These are phyloP conservation scores for Leccinum pachyderme DNA, from an alignment of 1,284 basidiomycete genomes.

Conservation along the genomic window DNA sequence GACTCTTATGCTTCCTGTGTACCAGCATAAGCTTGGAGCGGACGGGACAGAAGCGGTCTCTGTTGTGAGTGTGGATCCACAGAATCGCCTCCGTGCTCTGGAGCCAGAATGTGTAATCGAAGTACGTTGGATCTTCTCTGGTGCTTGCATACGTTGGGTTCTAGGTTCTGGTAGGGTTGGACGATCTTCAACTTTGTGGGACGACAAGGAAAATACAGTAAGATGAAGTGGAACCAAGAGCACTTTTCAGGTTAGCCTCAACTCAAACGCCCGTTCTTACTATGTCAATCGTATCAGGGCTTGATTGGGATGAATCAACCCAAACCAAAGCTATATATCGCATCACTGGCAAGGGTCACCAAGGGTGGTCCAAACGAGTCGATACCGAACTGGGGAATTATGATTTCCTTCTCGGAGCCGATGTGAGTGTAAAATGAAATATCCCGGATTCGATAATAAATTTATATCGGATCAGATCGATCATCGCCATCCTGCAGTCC, in stretches of 20 bases:
- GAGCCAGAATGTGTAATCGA: conserved; percentile 71
- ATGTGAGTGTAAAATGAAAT: conserved; percentile 43
- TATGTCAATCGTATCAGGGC: conserved; percentile 43
- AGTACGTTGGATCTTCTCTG: conserved; percentile 36
- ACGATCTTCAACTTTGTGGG: conserved; percentile 84
- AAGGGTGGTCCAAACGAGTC: conserved; percentile 71
- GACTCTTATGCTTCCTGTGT: conserved; percentile 10
- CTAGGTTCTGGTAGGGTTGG: conserved; percentile 60
- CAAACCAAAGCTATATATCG: conserved; percentile 63
- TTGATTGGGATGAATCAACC: conserved; percentile 83
- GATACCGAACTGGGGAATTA: conserved; percentile 75
- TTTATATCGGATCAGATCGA: conserved; percentile 58
- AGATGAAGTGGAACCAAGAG: conserved; percentile 62
- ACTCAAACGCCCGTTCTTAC: background rate
- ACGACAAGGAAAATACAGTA: conserved; percentile 75
- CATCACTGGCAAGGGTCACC: conserved; percentile 51
- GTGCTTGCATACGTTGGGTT: conserved; percentile 2
- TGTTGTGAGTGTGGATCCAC: conserved; percentile 73
- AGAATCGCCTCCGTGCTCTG: conserved; percentile 58
- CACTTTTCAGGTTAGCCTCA: conserved; percentile 66
- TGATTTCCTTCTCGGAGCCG: conserved; percentile 74
- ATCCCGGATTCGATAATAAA: background rate
- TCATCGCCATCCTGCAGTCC: conserved; percentile 80
- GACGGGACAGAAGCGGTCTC: conserved; percentile 75
- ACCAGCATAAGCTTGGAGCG: conserved; percentile 79